phyloP scores from a whole-genome alignment of 306 rosid species.

The Ziziphus jujuba region DNA sequence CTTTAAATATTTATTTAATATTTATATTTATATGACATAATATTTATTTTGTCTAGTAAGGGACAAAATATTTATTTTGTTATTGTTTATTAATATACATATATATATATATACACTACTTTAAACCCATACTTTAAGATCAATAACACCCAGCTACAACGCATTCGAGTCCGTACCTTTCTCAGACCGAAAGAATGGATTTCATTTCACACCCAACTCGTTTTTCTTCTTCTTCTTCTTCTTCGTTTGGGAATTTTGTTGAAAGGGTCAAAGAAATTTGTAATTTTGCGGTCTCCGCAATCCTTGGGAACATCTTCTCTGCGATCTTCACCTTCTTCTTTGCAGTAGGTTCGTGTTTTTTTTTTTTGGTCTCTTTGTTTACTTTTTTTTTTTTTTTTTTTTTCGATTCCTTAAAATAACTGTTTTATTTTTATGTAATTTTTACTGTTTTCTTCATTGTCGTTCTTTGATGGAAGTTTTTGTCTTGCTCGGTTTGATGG shows the following conservation, averaged over 20 bases:
- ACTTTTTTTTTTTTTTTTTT: background rate
- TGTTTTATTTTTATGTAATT: background rate
- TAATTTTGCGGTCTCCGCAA: constrained; percentile 66
- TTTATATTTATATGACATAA: background rate
- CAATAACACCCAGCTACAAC: constrained; percentile 21
- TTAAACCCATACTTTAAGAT: constrained; percentile 32
- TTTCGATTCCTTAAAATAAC: too few relatives aligned
- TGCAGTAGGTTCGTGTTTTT: constrained; percentile 68
- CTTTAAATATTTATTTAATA: background rate
- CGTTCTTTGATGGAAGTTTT: background rate
- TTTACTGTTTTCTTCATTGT: background rate
- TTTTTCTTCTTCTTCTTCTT: constrained; percentile 39
- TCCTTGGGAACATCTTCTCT: constrained; percentile 82
- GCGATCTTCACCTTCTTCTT: constrained; percentile 98
- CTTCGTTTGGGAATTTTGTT: constrained; percentile 53
- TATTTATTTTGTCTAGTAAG: too few relatives aligned
- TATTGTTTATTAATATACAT: background rate
- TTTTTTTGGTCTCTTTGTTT: background rate
- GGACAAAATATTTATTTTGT: too few relatives aligned
- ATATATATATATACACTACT: background rate
- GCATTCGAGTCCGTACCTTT: constrained; percentile 17
- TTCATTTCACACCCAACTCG: constrained; percentile 61
- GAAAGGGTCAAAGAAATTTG: constrained; percentile 59
- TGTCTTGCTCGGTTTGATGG: constrained; percentile 1
- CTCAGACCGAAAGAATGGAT: constrained; percentile 55